Evolutionary conservation across 164 flowering plant species (phyloP), one percentile per base, ranked within the genome.

Genomic region (Magnolia kwangsiensis): DNA sequence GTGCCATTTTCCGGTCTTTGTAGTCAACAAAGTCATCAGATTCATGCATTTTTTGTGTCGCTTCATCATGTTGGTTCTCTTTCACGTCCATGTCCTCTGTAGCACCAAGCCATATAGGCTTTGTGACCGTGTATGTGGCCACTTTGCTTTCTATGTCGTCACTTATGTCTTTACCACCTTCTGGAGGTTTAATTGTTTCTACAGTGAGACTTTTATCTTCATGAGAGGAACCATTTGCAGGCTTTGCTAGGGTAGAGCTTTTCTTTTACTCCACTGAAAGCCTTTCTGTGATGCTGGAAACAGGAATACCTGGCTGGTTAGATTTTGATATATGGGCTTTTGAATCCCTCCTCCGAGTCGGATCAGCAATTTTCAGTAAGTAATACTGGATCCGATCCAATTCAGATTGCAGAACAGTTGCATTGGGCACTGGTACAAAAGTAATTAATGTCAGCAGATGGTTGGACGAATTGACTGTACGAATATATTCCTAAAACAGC

Each of bases 21-120:
- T 94, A 96, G 78, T 90, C 95, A 55, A 96, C 89, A 88, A 96
- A 96, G 51, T 85, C 74, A 69, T 88, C 92, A 50, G 85, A 75
- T 18, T 82, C 92, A 16, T 83, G 63, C 18, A 49, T 65, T 21
- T 80, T 72, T 37, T 51, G 49, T 21, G 81, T 73, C 24, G 77
- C 80, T 70, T 75, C 84, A 74, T 27, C 29, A 27, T 80, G 75
- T 55, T 72, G 72, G 67, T 51, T 76, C 75, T 87, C 89, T 78
- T 83, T 79, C 50, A 75, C 75, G 73, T 84, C 79, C 50, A 19
- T 82, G 69, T 85, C 83, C 55, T 85, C 84, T 2, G 87, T 84
- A 76, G 96, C 98, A 58, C 99, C 99, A 78, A 96, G 98, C 98
- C 99, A 93, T 71, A 84, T 90, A 51, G 98, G 98, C 81, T 96